These are phyloP conservation scores for Cryptococcus sp. DNA, from an alignment of 1,284 basidiomycete species.

Conservation along the genomic window DNA sequence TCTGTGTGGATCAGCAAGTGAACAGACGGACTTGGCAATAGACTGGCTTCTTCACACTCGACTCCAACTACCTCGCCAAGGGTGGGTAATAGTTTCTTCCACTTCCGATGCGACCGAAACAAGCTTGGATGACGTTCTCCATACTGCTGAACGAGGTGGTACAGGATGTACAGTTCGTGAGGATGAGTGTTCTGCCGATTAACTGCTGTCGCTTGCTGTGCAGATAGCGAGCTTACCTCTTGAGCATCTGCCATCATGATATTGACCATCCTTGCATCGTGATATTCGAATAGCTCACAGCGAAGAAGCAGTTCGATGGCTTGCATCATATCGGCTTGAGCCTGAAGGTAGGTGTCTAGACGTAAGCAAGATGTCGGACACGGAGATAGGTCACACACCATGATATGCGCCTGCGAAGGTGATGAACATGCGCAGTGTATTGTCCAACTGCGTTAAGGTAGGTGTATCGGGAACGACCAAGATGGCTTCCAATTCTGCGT, in stretches of 20 bases:
- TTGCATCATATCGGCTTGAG: slow-evolving; percentile 71
- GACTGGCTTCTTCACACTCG: slow-evolving; percentile 44
- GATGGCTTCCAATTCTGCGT: slow-evolving; percentile 76
- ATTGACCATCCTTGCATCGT: slow-evolving; percentile 83
- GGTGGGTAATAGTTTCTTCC: slow-evolving; percentile 73
- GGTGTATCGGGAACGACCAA: slow-evolving; percentile 62
- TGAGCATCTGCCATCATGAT: slow-evolving; percentile 63
- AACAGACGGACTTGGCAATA: background rate
- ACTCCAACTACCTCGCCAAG: slow-evolving; percentile 57
- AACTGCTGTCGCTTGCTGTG: background rate
- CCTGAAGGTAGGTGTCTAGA: slow-evolving; percentile 73
- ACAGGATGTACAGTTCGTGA: slow-evolving; percentile 74
- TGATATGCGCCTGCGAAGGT: slow-evolving; percentile 77
- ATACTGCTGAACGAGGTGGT: slow-evolving; percentile 69
- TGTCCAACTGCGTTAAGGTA: slow-evolving; percentile 70
- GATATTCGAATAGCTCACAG: slow-evolving; percentile 78
- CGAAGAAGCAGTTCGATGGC: slow-evolving; percentile 69
- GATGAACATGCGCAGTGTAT: slow-evolving; percentile 68
- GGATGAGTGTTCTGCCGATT: slow-evolving; percentile 74
- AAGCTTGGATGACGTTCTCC: slow-evolving; percentile 66
- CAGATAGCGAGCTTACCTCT: slow-evolving; percentile 52
- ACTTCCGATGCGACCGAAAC: slow-evolving; percentile 72
- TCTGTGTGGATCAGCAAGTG: slow-evolving; percentile 11
- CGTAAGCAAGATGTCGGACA: background rate
- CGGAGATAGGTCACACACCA: too few species aligned